Conservation (phyloP, 805 yeast genomes). For the Priceomyces castillae region DNA sequence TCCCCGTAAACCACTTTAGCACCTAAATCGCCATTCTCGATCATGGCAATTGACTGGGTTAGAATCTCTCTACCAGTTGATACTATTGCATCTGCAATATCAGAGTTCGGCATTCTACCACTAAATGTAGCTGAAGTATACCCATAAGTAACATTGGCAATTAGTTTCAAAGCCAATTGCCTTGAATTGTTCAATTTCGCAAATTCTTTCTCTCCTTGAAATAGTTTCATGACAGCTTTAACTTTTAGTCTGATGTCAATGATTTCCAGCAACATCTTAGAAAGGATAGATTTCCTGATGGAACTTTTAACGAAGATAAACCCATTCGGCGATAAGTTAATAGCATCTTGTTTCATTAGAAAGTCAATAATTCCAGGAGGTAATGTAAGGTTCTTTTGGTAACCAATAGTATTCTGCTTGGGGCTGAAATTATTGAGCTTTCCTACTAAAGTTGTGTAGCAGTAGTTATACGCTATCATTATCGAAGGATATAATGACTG, state of each 20-base stretch:
- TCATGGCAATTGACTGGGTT: slow-evolving; percentile 62
- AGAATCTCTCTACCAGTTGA: slow-evolving; percentile 86
- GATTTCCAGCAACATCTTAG: slow-evolving; percentile 82
- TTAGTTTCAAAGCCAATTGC: slow-evolving; percentile 82
- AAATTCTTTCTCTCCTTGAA: slow-evolving; percentile 43
- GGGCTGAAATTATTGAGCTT: slow-evolving; percentile 53
- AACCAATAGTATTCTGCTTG: slow-evolving; percentile 52
- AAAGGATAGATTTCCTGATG: slow-evolving; percentile 68
- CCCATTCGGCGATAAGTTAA: slow-evolving; percentile 85
- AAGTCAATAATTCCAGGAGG: slow-evolving; percentile 57
- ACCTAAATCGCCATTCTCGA: slow-evolving; percentile 68
- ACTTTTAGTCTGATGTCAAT: slow-evolving; percentile 77
- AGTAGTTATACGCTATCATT: slow-evolving; percentile 86
- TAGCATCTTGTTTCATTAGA: slow-evolving; percentile 45
- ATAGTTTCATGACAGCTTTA: slow-evolving; percentile 66
- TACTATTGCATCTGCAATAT: slow-evolving; percentile 92
- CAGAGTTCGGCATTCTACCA: slow-evolving; percentile 97
- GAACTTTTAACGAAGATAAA: slow-evolving; percentile 65
- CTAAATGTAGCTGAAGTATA: slow-evolving; percentile 92
- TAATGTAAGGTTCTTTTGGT: slow-evolving; percentile 41
- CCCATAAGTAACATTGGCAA: slow-evolving; percentile 96
- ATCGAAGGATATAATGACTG: slow-evolving; percentile 93
- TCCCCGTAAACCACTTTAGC: slow-evolving; percentile 97
- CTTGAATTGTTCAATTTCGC: slow-evolving; percentile 63
- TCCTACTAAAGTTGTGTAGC: slow-evolving; percentile 73